A percentile compares a stretch with the other conserved stretches of the same genome.
These are phyloP conservation scores for Monosporascus ibericus DNA, from an alignment of 2,329 filamentous ascomycete species.

Conservation along the genomic window DNA sequence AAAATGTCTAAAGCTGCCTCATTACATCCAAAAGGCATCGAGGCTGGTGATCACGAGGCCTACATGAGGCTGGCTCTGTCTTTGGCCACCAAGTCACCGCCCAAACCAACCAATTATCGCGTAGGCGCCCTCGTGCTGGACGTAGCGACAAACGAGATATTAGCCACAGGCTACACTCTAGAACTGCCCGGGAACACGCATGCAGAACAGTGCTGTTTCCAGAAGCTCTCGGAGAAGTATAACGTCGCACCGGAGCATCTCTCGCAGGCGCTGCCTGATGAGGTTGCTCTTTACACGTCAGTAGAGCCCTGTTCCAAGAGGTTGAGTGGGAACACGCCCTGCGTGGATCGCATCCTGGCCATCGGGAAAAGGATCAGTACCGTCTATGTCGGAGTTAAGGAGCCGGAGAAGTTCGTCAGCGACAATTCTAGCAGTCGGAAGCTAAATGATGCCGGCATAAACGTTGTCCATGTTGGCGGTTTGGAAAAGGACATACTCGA, in stretches of 20 bases:
- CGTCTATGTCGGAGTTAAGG: conserved; percentile 82
- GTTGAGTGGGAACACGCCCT: conserved; percentile 68
- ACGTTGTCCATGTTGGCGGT: conserved; percentile 66
- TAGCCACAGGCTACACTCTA: conserved; percentile 83
- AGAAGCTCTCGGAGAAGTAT: conserved; percentile 57
- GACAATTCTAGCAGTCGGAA: conserved; percentile 69
- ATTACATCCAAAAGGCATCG: conserved; percentile 14
- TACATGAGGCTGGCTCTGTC: conserved; percentile 66
- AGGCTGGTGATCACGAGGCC: conserved; percentile 36
- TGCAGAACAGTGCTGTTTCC: conserved; percentile 86
- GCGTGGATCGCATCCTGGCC: conserved; percentile 71
- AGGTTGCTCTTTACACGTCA: conserved; percentile 75
- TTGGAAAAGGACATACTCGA: conserved; percentile 74
- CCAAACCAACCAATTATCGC: conserved; percentile 85
- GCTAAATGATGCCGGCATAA: conserved; percentile 66
- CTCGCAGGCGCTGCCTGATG: conserved; percentile 41
- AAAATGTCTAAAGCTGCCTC: conserved; percentile 12
- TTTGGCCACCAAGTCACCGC: conserved; percentile 73
- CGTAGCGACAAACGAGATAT: conserved; percentile 47
- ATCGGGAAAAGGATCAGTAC: conserved; percentile 58
- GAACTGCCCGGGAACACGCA: conserved; percentile 92
- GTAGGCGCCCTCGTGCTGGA: conserved; percentile 86
- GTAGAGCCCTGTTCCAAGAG: conserved; percentile 80
- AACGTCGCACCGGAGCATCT: conserved; percentile 49
- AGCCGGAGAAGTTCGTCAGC: conserved; percentile 85